These are phyloP conservation scores for Coelastrella sp. DNA, from an alignment of 139 green algal species.

Conservation along the genomic window DNA sequence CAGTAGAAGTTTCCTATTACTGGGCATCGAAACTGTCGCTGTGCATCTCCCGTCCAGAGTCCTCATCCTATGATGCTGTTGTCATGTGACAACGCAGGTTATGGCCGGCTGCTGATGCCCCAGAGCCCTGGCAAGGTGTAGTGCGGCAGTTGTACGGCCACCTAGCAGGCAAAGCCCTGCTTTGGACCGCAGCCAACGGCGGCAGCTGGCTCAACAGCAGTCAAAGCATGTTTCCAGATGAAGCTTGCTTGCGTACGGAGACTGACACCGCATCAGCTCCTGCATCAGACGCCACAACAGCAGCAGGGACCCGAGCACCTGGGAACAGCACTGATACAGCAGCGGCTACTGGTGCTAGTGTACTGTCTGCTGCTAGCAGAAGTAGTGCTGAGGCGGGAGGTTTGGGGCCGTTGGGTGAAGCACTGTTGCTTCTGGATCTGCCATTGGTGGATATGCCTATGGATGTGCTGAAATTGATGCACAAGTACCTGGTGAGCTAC, in stretches of 20 bases:
- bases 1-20: no score
- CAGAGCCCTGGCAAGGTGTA: constrained; percentile 69
- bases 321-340: not conserved
- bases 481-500: constrained; percentile 43
- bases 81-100: constrained; percentile 47
- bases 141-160: constrained; percentile 57
- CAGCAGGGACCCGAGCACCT: no score
- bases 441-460: constrained; percentile 52
- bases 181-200: constrained; percentile 48
- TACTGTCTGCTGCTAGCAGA: no score
- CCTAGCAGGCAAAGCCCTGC: constrained; percentile 50
- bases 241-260: constrained; percentile 23
- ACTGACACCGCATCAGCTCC: not conserved
- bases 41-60: no score
- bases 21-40: no score
- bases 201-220: constrained; percentile 68
- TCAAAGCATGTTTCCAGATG: constrained; percentile 45
- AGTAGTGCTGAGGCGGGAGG: not conserved
- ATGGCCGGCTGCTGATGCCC: constrained; percentile 59
- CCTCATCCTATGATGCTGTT: not conserved
- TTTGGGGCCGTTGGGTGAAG: constrained; percentile 22
- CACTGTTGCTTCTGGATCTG: constrained; percentile 46
- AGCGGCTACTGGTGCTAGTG: not conserved
- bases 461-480: constrained; percentile 51
- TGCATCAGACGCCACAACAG: not conserved